A percentile compares a stretch with the other conserved stretches of the same genome.
Evolutionary conservation across 2,329 filamentous ascomycete species (phyloP).

Genomic region (Colletotrichum musae): DNA sequence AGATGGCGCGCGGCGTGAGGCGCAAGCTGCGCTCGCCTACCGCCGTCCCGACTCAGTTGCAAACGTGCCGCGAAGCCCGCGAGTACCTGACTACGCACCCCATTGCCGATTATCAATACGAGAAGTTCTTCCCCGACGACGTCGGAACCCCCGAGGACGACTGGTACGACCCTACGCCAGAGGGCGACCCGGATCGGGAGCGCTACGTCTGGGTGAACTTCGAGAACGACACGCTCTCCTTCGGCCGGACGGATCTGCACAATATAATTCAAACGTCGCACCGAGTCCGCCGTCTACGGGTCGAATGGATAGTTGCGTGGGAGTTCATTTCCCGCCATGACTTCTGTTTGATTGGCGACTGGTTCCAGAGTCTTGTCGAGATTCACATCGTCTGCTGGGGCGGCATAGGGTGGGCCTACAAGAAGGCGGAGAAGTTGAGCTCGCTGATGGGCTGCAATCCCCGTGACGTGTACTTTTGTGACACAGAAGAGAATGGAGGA

Average conservation of each 20-base stretch:
- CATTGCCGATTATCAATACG: not conserved
- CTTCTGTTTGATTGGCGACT: no score
- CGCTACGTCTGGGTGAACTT: conserved; percentile 31
- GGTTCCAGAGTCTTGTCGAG: not conserved
- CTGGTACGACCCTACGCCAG: not conserved
- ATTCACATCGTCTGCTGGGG: not conserved
- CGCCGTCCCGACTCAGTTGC: conserved; percentile 2
- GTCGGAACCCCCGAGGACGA: not conserved
- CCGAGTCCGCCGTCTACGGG: not conserved
- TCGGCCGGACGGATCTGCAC: not conserved
- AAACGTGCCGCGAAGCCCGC: conserved; percentile 14
- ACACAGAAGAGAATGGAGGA: conserved; percentile 9
- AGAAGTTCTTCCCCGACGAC: not conserved
- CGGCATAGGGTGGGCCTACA: not conserved
- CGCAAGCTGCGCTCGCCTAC: conserved; percentile 8
- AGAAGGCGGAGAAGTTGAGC: not conserved
- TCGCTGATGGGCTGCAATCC: not conserved
- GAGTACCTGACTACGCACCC: not conserved
- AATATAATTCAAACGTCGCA: not conserved
- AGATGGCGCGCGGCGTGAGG: no score
- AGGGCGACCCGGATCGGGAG: not conserved
- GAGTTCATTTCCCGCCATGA: no score
- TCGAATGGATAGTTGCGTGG: no score
- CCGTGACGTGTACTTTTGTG: conserved; percentile 10
- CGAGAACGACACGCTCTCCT: conserved; percentile 4